Conservation (phyloP, 257 asterid genomes). For the Phtheirospermum japonicum region DNA sequence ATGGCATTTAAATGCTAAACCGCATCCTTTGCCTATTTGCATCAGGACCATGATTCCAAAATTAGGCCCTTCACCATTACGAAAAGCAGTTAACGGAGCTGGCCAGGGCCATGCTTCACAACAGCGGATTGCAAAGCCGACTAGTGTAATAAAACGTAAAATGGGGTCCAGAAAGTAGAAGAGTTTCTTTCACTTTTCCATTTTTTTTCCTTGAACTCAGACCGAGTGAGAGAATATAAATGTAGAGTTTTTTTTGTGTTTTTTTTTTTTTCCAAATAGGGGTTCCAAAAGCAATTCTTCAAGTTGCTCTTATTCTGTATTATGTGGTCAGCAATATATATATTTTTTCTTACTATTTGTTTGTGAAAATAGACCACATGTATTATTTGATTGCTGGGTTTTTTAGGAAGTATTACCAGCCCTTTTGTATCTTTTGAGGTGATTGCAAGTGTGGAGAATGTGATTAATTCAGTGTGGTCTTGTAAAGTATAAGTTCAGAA, state of each 20-base stretch:
- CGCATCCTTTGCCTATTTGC: too few species aligned
- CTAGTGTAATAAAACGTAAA: constrained; percentile 61
- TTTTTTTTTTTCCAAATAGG: constrained; percentile 7
- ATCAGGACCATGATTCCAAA: constrained; percentile 62
- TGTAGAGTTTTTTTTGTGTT: constrained; percentile 11
- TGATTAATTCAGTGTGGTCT: not conserved
- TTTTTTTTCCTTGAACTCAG: not conserved
- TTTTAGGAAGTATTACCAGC: constrained; percentile 13
- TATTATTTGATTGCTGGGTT: constrained; percentile 28
- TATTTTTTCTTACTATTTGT: constrained; percentile 21
- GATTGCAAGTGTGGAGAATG: constrained; percentile 12
- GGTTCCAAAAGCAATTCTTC: constrained; percentile 49
- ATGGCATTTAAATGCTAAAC: too few species aligned
- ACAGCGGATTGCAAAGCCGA: constrained; percentile 49
- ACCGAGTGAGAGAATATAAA: constrained; percentile 26
- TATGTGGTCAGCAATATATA: constrained; percentile 20
- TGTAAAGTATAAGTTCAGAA: too few species aligned
- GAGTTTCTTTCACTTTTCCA: not conserved
- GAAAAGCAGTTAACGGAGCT: constrained; percentile 47
- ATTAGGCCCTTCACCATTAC: constrained; percentile 63
- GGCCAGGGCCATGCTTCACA: constrained; percentile 49
- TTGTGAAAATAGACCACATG: constrained; percentile 29
- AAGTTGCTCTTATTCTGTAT: constrained; percentile 47
- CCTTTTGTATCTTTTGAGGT: constrained; percentile 11
- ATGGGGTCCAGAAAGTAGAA: constrained; percentile 58